phyloP scores from a whole-genome alignment of 345 rosid genomes.

The Eucalyptus curtisii region DNA sequence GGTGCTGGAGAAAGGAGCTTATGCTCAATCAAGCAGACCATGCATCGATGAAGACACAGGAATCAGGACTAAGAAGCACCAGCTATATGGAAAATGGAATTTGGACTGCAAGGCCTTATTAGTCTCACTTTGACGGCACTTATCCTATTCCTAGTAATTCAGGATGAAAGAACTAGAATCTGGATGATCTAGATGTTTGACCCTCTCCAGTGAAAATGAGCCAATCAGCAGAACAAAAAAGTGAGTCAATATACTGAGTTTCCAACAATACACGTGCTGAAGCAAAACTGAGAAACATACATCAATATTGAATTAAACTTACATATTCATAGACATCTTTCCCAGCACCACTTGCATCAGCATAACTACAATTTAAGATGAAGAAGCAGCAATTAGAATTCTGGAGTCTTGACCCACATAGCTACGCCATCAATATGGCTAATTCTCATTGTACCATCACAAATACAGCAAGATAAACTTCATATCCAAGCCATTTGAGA shows the following conservation, averaged over 20 bases:
- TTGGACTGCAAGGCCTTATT: not conserved
- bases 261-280: not conserved
- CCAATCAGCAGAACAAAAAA: not conserved
- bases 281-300: not conserved
- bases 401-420: not conserved
- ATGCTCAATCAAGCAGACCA: not conserved
- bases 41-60: not conserved
- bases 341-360: conserved; percentile 83
- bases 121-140: not conserved
- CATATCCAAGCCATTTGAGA: not conserved
- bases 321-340: conserved; percentile 92
- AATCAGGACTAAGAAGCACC: not conserved
- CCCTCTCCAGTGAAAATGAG: not conserved
- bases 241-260: not conserved
- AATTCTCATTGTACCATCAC: not conserved
- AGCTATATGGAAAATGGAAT: not conserved
- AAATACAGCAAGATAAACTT: not conserved
- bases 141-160: not conserved
- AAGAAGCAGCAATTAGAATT: not conserved
- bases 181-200: not conserved
- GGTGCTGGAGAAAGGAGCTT: not conserved
- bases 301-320: not conserved
- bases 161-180: not conserved
- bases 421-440: not conserved
- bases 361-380: conserved; percentile 36